Conservation (phyloP, 306 rosid genomes). For the Rosa rugosa region DNA sequence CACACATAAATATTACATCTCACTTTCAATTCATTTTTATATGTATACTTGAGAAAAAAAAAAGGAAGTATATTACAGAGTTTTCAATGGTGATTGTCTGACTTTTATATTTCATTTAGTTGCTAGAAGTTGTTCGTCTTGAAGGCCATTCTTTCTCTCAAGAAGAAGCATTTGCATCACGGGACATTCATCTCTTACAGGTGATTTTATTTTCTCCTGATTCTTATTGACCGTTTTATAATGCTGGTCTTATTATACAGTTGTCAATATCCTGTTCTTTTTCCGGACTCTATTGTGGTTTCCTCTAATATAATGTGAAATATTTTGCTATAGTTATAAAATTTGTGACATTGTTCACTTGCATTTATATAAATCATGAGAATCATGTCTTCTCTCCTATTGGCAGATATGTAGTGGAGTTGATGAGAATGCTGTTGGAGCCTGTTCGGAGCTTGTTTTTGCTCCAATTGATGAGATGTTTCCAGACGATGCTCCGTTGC, state of each 20-base stretch:
- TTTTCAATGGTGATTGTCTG: background rate
- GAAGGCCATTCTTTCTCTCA: conserved; percentile 91
- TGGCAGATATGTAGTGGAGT: conserved; percentile 77
- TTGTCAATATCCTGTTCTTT: background rate
- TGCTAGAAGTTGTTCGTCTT: conserved; percentile 89
- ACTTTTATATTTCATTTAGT: conserved; percentile 42
- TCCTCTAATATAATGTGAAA: background rate
- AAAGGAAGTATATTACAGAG: background rate
- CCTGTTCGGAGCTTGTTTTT: conserved; percentile 83
- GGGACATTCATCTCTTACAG: conserved; percentile 97
- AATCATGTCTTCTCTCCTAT: background rate
- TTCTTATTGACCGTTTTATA: background rate
- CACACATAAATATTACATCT: background rate
- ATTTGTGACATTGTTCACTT: background rate
- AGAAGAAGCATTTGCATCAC: conserved; percentile 81
- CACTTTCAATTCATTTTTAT: background rate
- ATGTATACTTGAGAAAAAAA: background rate
- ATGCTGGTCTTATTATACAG: background rate
- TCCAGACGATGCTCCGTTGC: conserved; percentile 79
- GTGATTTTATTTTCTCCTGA: conserved; percentile 37
- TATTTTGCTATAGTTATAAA: background rate
- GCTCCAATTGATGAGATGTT: conserved; percentile 93
- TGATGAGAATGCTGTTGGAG: conserved; percentile 78
- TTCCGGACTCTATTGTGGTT: background rate
- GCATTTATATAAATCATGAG: background rate